Percentiles rank a stretch among this genome's conserved stretches.
Evolutionary conservation across 2,329 filamentous ascomycete species (phyloP).

Genomic region (Neonectria magnoliae): DNA sequence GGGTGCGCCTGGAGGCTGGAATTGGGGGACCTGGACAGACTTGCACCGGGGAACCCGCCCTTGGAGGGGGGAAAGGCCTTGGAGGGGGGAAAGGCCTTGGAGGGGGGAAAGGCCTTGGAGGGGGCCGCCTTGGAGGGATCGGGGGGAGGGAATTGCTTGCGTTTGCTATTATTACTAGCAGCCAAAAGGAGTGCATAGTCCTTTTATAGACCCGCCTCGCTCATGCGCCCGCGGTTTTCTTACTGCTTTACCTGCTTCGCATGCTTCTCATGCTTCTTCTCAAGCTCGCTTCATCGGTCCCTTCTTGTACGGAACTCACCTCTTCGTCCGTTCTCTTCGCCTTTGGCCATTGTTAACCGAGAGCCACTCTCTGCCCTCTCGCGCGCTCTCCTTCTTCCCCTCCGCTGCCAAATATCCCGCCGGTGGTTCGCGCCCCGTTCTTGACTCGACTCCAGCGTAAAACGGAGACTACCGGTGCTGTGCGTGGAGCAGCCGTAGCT

Average conservation of each 20-base stretch:
- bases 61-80: background rate
- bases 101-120: background rate
- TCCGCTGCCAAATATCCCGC: background rate
- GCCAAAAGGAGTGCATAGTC: slow-evolving; percentile 8
- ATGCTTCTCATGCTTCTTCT: slow-evolving; percentile 3
- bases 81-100: background rate
- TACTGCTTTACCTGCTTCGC: no score
- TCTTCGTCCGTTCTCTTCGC: background rate
- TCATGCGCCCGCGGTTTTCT: slow-evolving; percentile 35
- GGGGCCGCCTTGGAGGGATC: background rate
- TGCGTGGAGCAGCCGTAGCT: slow-evolving; percentile 12
- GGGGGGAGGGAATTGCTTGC: background rate
- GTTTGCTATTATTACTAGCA: background rate
- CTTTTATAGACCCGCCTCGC: slow-evolving; percentile 39
- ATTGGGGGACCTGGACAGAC: background rate
- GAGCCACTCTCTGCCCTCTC: background rate
- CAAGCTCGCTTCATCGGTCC: background rate
- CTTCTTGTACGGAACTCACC: background rate
- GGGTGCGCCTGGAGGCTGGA: slow-evolving; percentile 1
- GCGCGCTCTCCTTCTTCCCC: background rate
- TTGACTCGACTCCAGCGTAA: slow-evolving; percentile 10
- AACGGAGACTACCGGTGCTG: slow-evolving; percentile 13
- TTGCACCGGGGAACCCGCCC: slow-evolving; percentile 18
- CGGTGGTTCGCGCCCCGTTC: slow-evolving; percentile 16
- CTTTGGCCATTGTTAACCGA: background rate